Conservation (phyloP, 164 flowering plant species). For the Vitis amurensis region DNA sequence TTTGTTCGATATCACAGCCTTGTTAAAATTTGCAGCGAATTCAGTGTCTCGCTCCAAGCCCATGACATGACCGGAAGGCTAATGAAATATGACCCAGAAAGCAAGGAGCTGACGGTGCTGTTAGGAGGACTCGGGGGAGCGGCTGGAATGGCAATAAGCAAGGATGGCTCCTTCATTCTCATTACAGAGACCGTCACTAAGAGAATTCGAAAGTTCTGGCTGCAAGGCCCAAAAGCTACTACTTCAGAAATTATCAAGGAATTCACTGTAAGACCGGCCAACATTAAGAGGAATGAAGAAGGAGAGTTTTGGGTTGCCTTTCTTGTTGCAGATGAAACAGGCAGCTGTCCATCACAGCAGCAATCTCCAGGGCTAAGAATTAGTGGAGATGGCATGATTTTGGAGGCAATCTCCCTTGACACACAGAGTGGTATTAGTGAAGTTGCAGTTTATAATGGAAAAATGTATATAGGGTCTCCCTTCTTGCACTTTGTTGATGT, state of each 20-base stretch:
- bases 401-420: no score
- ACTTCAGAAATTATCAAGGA: conserved; percentile 9
- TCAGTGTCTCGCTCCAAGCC: no score
- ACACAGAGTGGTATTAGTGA: no score
- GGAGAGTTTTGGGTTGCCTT: conserved; percentile 29
- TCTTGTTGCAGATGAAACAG: no score
- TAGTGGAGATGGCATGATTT: no score
- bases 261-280: conserved; percentile 31
- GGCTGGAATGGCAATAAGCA: conserved; percentile 47
- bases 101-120: conserved; percentile 22
- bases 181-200: conserved; percentile 34
- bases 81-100: conserved; percentile 18
- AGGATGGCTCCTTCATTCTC: conserved; percentile 31
- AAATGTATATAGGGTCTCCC: no score
- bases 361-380: no score
- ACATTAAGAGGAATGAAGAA: conserved; percentile 18
- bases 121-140: conserved; percentile 25
- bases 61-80: conserved; percentile 27
- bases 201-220: conserved; percentile 23
- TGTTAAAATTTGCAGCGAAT: no score
- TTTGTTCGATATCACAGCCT: no score
- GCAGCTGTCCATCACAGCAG: no score
- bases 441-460: no score
- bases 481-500: no score
- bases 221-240: conserved; percentile 17